Evolutionary conservation across 1,284 basidiomycete genomes (phyloP).

Genomic region (Pisolithus thermaeus): DNA sequence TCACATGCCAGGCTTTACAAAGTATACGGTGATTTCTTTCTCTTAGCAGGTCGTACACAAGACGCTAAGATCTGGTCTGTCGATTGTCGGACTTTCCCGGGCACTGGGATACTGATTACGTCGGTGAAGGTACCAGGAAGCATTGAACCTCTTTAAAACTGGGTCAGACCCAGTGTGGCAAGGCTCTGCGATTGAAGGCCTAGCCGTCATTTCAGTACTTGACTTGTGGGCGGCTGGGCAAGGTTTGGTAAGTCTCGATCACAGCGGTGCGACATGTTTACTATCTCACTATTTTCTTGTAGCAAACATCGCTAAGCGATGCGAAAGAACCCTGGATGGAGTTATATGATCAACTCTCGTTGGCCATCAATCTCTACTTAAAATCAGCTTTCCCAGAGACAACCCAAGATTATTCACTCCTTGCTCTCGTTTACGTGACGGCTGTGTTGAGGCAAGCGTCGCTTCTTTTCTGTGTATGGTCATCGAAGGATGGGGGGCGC

Average conservation of each 20-base stretch:
- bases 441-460: conserved; percentile 64
- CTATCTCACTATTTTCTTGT: conserved; percentile 20
- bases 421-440: conserved; percentile 61
- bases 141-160: conserved; percentile 64
- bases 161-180: conserved; percentile 82
- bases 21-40: conserved; percentile 82
- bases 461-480: conserved; percentile 74
- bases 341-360: conserved; percentile 60
- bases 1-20: conserved; percentile 80
- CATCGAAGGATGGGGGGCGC: conserved; percentile 79
- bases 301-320: conserved; percentile 45
- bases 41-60: conserved; percentile 74
- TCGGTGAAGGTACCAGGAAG: conserved; percentile 73
- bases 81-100: conserved; percentile 4
- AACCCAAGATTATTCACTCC: conserved; percentile 51
- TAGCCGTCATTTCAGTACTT: conserved; percentile 71
- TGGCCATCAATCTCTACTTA: conserved; percentile 59
- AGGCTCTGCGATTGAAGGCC: conserved; percentile 78
- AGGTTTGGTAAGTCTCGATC: conserved; percentile 49
- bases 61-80: conserved; percentile 77
- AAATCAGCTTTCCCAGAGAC: conserved; percentile 50
- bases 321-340: conserved; percentile 65
- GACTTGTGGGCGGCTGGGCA: conserved; percentile 78
- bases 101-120: conserved; percentile 19
- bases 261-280: not conserved